phyloP scores from a whole-genome alignment of 768 basidiomycete genomes.

The Xerocomus spinulosus region DNA sequence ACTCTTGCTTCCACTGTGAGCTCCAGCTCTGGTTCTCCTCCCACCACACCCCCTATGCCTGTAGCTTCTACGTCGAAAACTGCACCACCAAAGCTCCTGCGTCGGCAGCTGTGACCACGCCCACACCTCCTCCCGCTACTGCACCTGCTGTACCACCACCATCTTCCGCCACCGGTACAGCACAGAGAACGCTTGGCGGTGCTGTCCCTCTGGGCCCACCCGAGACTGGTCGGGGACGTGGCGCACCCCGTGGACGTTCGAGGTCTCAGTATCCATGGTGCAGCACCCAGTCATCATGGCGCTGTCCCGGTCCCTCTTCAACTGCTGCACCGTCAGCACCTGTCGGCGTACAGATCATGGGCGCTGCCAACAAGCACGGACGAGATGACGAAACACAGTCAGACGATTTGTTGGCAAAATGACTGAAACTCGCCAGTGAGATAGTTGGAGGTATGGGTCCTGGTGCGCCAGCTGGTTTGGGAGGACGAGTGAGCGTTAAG shows the following conservation, averaged over 20 bases:
- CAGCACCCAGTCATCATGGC: constrained; percentile 17
- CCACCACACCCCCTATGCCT: constrained; percentile 27
- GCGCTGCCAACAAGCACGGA: constrained; percentile 60
- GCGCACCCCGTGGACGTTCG: constrained; percentile 31
- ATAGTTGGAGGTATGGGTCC: background rate
- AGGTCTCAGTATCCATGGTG: constrained; percentile 30
- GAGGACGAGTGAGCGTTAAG: constrained; percentile 29
- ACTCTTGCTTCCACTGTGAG: constrained; percentile 4
- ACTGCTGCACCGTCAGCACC: constrained; percentile 24
- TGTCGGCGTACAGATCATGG: constrained; percentile 53
- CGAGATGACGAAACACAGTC: constrained; percentile 49
- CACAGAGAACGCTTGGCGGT: constrained; percentile 30
- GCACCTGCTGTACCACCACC: constrained; percentile 10
- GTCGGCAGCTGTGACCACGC: no score
- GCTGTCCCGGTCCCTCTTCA: constrained; percentile 24
- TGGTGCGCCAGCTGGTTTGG: background rate
- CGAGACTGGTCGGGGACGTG: constrained; percentile 32
- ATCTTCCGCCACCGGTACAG: constrained; percentile 27
- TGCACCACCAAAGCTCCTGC: constrained; percentile 7
- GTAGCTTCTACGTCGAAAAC: constrained; percentile 25
- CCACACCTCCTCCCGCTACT: constrained; percentile 3
- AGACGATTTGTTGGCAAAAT: constrained; percentile 62
- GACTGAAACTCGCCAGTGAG: constrained; percentile 50
- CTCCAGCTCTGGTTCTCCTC: constrained; percentile 12
- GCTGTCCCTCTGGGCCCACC: constrained; percentile 25